phyloP scores from a whole-genome alignment of 495 filamentous ascomycete species.

The Penicillium mononematosum region DNA sequence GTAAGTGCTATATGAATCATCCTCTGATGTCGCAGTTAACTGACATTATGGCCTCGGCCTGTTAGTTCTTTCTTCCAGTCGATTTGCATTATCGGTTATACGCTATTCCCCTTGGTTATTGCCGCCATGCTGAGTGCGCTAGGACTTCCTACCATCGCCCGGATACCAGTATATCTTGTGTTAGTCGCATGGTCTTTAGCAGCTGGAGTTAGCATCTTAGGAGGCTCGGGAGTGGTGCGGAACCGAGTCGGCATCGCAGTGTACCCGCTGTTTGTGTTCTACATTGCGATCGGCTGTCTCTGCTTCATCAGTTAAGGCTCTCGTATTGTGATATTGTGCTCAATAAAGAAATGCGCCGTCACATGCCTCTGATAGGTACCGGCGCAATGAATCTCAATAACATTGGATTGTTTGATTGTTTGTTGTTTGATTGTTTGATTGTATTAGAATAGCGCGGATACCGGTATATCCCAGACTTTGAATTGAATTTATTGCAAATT shows the following conservation, averaged over 20 bases:
- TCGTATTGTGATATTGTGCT: slow-evolving; percentile 6
- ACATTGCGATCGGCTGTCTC: slow-evolving; percentile 85
- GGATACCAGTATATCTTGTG: slow-evolving; percentile 86
- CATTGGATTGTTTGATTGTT: neutral
- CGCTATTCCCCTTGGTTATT: slow-evolving; percentile 95
- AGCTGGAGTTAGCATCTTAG: slow-evolving; percentile 92
- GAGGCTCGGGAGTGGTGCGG: slow-evolving; percentile 89
- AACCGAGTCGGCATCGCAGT: slow-evolving; percentile 95
- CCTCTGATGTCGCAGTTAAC: slow-evolving; percentile 10
- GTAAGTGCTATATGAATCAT: slow-evolving; percentile 53
- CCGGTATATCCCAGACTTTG: slow-evolving; percentile 7
- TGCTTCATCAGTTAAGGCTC: slow-evolving; percentile 84
- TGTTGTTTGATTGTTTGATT: neutral
- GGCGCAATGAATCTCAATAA: slow-evolving; percentile 4
- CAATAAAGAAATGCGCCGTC: neutral
- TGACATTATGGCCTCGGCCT: slow-evolving; percentile 19
- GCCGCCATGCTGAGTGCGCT: slow-evolving; percentile 86
- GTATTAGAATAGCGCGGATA: slow-evolving; percentile 4
- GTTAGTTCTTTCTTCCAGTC: slow-evolving; percentile 93
- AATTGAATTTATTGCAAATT: neutral
- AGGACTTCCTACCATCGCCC: slow-evolving; percentile 67
- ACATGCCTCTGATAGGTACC: neutral
- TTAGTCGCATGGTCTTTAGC: slow-evolving; percentile 90
- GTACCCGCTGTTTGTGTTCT: slow-evolving; percentile 95
- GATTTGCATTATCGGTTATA: slow-evolving; percentile 97